These are phyloP conservation scores for Arthroderma sp. DNA, from an alignment of 2,329 filamentous ascomycete genomes.

Conservation along the genomic window DNA sequence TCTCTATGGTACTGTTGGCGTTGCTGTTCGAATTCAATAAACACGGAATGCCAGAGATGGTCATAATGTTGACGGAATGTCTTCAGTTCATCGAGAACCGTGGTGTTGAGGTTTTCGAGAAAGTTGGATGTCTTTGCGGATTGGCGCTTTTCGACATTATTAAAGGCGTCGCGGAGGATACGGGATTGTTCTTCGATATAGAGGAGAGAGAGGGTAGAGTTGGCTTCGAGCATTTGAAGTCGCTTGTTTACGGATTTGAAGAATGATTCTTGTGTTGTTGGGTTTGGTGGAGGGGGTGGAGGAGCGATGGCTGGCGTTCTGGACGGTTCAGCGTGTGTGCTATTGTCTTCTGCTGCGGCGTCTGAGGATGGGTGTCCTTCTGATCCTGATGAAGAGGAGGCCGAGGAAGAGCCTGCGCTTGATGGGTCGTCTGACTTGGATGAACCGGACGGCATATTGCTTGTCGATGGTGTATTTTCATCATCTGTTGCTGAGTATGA, in stretches of 20 bases:
- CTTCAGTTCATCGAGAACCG: conserved; percentile 68
- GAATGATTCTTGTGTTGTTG: conserved; percentile 91
- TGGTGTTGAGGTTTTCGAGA: conserved; percentile 71
- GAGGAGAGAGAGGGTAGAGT: conserved; percentile 80
- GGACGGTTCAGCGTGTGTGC: conserved; percentile 1
- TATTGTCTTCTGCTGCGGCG: neutral
- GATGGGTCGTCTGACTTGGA: too few species aligned
- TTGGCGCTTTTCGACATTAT: conserved; percentile 76
- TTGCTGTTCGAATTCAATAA: conserved; percentile 80
- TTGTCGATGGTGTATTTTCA: too few species aligned
- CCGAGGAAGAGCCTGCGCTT: neutral
- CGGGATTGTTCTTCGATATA: conserved; percentile 96
- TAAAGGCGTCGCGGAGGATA: conserved; percentile 75
- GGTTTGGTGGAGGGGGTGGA: conserved; percentile 44
- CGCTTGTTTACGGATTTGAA: conserved; percentile 95
- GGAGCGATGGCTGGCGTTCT: conserved; percentile 12
- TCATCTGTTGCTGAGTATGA: too few species aligned
- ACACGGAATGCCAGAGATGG: conserved; percentile 90
- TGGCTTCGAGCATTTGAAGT: conserved; percentile 77
- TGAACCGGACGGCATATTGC: too few species aligned
- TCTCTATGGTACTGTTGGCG: conserved; percentile 73
- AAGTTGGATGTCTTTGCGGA: conserved; percentile 71
- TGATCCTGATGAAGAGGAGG: neutral
- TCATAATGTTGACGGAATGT: conserved; percentile 78
- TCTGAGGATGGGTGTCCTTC: neutral